Percentiles rank a stretch among this genome's conserved stretches.
These are phyloP conservation scores for Penicillium steckii DNA, from an alignment of 495 filamentous ascomycete species.

Conservation along the genomic window DNA sequence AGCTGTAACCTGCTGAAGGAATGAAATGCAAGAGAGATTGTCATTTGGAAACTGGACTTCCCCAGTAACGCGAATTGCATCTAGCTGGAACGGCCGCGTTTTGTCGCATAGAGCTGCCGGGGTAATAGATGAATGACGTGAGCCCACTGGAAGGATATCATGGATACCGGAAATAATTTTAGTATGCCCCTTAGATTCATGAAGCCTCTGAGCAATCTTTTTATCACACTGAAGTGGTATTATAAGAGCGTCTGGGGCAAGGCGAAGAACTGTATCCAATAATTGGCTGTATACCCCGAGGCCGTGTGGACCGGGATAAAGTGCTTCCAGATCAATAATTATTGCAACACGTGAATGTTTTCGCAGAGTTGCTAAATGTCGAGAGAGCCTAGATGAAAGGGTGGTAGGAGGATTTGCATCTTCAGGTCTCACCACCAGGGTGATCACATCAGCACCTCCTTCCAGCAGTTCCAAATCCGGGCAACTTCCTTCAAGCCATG, in stretches of 20 bases:
- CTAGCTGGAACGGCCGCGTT: not conserved
- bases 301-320: not conserved
- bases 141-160: slow-evolving; percentile 6
- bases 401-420: not conserved
- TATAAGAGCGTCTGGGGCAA: slow-evolving; percentile 22
- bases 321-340: slow-evolving; percentile 14
- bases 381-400: not conserved
- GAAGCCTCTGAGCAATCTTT: slow-evolving; percentile 1
- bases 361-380: slow-evolving; percentile 19
- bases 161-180: slow-evolving; percentile 11
- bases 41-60: slow-evolving; percentile 5
- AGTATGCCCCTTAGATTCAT: slow-evolving; percentile 4
- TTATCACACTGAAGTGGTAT: slow-evolving; percentile 7
- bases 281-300: not conserved
- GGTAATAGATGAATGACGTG: not conserved
- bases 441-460: slow-evolving; percentile 59
- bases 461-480: slow-evolving; percentile 58
- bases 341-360: slow-evolving; percentile 20
- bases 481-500: slow-evolving; percentile 44
- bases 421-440: slow-evolving; percentile 50
- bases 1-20: not conserved
- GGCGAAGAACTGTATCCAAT: slow-evolving; percentile 13
- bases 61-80: slow-evolving; percentile 18
- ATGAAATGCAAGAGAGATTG: slow-evolving; percentile 10
- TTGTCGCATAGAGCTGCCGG: not conserved